Evolutionary conservation across 208 protist genomes (phyloP), one percentile per base, ranked within the genome.

Genomic region (Wallacemonas sp.): DNA sequence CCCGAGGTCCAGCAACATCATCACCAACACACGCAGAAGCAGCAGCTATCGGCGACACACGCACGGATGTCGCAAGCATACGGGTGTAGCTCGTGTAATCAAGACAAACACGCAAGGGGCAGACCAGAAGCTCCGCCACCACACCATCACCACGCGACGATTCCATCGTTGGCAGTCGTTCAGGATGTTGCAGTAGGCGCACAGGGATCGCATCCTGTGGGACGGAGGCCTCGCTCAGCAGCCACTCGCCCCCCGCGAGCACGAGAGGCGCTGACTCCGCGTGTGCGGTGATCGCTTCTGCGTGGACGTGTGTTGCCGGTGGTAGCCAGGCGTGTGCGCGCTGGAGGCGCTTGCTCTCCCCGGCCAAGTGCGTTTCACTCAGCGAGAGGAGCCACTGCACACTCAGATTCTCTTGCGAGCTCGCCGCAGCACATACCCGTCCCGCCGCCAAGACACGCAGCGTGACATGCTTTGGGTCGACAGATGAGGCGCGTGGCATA

Each of bases 351-450:
- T n/a, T 15, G 41, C 65, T 49, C 33, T 68, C 58, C 34, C 58
- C 62, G 2, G 69, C 70, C 14, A 81, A 45, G 34, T 72, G 70
- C n/a, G 75, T 81, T 41, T 31, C 41, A 0, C n/a, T 46, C 17
- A 21, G n/a, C n/a, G 11, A 41, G 61, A 34, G n/a, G 9, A 41
- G 36, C 36, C n/a, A n/a, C n/a, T n/a, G n/a, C n/a, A n/a, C n/a
- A n/a, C n/a, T n/a, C n/a, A n/a, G n/a, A n/a, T n/a, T n/a, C n/a
- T n/a, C n/a, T n/a, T n/a, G n/a, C n/a, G n/a, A n/a, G n/a, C n/a
- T n/a, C n/a, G n/a, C n/a, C n/a, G n/a, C n/a, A n/a, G n/a, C n/a
- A n/a, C n/a, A n/a, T n/a, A n/a, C n/a, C n/a, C n/a, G n/a, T n/a
- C n/a, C n/a, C n/a, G n/a, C n/a, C n/a, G n/a, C n/a, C n/a, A n/a